Evolutionary conservation across 805 yeast species (phyloP), one percentile per base, ranked within the genome.

Genomic region (Suhomyces tanzawaensis): DNA sequence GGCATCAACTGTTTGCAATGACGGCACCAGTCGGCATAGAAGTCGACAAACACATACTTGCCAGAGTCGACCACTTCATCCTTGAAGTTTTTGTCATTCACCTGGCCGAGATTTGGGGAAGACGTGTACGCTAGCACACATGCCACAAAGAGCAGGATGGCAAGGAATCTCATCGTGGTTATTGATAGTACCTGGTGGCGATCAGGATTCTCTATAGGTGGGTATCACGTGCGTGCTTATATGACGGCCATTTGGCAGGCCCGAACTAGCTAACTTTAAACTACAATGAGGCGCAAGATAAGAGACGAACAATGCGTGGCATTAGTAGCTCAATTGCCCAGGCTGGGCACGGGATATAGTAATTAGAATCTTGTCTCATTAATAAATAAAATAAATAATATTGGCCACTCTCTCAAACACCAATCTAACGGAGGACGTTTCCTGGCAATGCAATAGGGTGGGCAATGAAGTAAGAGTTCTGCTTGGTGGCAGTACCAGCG

Each of bases 1-100:
- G 87, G 87, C 55, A 66, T 69, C 51, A 82, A 53, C 25, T 64
- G 66, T 53, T 75, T 76, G 54, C 89, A 82, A 55, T 82, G 87
- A 25, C 79, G 64, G 57, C 89, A 82, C 89, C 89, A 82, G 37
- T 76, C 79, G 7, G 89, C 85, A 49, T 74, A 81, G 47, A 74
- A 73, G 54, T 71, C 62, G 47, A 72, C 66, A 57, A 76, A 53
- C 4, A 66, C 58, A 44, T 55, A 66, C 41, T 66, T 69, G 23
- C 76, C 80, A 4, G 83, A 74, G 32, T 78, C 74, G 37, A 73
- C 61, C 13, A 79, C 83, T 29, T 77, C 58, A 13, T 71, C 74
- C 36, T 77, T 75, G 53, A 81, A 81, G 44, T 66, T 75, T 24
- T 62, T 56, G 44, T 74, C 79, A 41, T 67, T 69, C 24, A 71